phyloP scores from a whole-genome alignment of 2,329 filamentous ascomycete genomes.

The Alternaria novae-zelandiae region DNA sequence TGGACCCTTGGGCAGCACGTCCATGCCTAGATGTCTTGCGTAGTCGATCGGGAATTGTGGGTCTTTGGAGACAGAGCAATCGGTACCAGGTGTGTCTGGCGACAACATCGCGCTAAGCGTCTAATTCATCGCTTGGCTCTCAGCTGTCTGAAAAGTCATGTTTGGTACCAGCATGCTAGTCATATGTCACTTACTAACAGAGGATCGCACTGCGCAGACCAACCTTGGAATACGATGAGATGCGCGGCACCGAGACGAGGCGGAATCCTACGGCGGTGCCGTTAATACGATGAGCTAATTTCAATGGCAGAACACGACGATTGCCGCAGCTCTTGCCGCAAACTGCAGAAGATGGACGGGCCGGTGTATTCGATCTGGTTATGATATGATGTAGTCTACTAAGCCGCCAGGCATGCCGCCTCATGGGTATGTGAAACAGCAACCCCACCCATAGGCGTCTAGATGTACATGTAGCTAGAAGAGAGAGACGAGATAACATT shows the following conservation, averaged over 20 bases:
- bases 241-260: neutral
- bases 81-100: neutral
- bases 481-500: conserved; percentile 11
- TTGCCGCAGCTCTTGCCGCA: conserved; percentile 1
- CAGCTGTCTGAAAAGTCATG: neutral
- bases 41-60: neutral
- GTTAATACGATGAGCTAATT: neutral
- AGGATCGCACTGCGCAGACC: neutral
- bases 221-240: neutral
- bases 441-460: conserved; percentile 20
- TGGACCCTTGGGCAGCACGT: neutral
- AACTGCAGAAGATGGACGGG: neutral
- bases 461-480: conserved; percentile 22
- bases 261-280: neutral
- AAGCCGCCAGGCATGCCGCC: conserved; percentile 32
- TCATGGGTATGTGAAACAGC: conserved; percentile 30
- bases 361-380: conserved; percentile 2
- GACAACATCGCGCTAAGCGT: neutral
- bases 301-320: neutral
- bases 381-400: conserved; percentile 34
- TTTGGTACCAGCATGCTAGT: neutral
- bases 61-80: neutral
- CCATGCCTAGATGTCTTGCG: conserved; percentile 2
- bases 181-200: neutral
- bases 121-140: neutral